These are phyloP conservation scores for Ophiocordyceps camponoti-floridani DNA, from an alignment of 2,329 filamentous ascomycete genomes.

Conservation along the genomic window DNA sequence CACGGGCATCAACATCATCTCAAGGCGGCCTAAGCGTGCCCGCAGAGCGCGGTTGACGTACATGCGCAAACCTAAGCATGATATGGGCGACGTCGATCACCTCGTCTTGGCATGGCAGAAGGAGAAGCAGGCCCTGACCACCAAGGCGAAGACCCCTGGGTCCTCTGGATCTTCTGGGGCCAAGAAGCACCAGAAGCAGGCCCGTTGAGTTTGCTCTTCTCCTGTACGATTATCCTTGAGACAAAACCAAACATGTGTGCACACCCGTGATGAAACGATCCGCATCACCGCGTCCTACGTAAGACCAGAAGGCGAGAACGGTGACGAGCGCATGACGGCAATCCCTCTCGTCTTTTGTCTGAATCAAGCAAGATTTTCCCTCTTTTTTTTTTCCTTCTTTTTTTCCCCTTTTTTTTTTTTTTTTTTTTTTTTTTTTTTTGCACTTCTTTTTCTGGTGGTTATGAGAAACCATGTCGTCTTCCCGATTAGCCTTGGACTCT, in stretches of 20 bases:
- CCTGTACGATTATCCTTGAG: constrained; percentile 12
- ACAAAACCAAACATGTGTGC: not conserved
- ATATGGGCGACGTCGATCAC: constrained; percentile 71
- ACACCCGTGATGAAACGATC: not conserved
- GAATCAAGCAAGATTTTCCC: not conserved
- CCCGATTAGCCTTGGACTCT: not conserved
- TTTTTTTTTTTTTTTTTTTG: too few relatives aligned
- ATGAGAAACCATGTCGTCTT: too few relatives aligned
- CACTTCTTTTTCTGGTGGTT: too few relatives aligned
- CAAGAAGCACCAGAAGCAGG: constrained; percentile 5
- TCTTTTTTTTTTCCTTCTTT: not conserved
- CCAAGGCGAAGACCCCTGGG: constrained; percentile 9
- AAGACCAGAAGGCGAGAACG: not conserved
- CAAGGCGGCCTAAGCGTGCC: constrained; percentile 67
- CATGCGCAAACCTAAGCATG: constrained; percentile 75
- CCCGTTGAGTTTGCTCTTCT: not conserved
- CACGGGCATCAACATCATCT: constrained; percentile 81
- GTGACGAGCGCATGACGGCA: not conserved
- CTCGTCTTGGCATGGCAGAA: constrained; percentile 42
- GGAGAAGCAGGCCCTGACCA: constrained; percentile 22
- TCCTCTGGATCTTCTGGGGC: not conserved
- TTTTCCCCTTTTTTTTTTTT: too few relatives aligned
- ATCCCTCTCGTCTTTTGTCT: not conserved
- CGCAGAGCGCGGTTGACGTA: constrained; percentile 79
- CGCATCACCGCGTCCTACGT: not conserved